These are phyloP conservation scores for Mycosphaerella arachidis DNA, from an alignment of 2,329 filamentous ascomycete genomes.

Conservation along the genomic window DNA sequence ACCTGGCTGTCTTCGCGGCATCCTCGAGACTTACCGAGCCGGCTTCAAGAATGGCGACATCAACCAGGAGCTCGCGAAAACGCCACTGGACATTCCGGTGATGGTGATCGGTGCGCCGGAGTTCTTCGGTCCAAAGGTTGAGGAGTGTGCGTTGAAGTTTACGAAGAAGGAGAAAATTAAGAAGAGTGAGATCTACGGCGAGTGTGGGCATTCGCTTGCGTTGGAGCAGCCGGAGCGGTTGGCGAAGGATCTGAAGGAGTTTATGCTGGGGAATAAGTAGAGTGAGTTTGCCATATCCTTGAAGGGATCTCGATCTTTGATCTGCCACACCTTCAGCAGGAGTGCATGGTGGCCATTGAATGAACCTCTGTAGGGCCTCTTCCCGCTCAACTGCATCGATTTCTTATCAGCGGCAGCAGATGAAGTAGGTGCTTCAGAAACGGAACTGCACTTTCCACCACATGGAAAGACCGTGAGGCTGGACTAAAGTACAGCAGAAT, in stretches of 20 bases:
- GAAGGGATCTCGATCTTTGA: too few relatives aligned
- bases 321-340: too few relatives aligned
- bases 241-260: conserved; percentile 26
- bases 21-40: conserved; percentile 34
- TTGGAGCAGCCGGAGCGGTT: conserved; percentile 34
- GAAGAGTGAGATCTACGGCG: conserved; percentile 32
- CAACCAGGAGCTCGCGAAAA: conserved; percentile 27
- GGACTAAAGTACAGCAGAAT: too few relatives aligned
- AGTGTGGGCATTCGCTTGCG: conserved; percentile 35
- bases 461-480: too few relatives aligned
- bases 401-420: too few relatives aligned
- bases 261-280: conserved; percentile 20
- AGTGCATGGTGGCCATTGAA: too few relatives aligned
- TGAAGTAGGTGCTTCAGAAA: too few relatives aligned
- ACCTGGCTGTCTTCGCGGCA: conserved; percentile 32
- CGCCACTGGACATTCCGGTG: conserved; percentile 30
- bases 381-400: too few relatives aligned
- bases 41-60: conserved; percentile 33
- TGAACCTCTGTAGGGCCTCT: too few relatives aligned
- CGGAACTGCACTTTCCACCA: too few relatives aligned
- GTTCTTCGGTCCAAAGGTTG: conserved; percentile 34
- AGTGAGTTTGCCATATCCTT: neutral
- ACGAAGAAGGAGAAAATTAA: conserved; percentile 25
- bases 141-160: conserved; percentile 30
- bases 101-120: conserved; percentile 36